Conservation (phyloP, 495 filamentous ascomycete genomes). For the Aspergillus asperescens region DNA sequence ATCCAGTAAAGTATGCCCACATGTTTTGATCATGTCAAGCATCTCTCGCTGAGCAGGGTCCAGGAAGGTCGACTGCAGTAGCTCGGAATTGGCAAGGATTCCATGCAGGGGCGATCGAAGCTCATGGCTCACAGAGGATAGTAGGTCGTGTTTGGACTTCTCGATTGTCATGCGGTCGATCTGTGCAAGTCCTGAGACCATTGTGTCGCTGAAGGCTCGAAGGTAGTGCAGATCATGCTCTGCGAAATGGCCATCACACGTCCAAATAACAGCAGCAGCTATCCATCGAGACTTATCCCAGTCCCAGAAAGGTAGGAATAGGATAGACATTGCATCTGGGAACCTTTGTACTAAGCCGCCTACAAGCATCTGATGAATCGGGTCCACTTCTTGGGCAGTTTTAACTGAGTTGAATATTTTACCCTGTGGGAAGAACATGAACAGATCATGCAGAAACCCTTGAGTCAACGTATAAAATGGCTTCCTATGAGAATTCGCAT, state of each 20-base stretch:
- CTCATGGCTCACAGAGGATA: constrained; percentile 70
- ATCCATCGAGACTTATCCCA: constrained; percentile 58
- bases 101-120: constrained; percentile 68
- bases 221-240: constrained; percentile 50
- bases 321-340: constrained; percentile 49
- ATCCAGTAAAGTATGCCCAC: constrained; percentile 58
- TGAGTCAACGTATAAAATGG: constrained; percentile 10
- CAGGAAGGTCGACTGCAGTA: constrained; percentile 53
- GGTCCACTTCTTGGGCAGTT: not conserved
- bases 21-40: constrained; percentile 57
- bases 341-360: constrained; percentile 23
- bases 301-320: constrained; percentile 60
- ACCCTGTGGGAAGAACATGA: constrained; percentile 27
- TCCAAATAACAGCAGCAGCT: constrained; percentile 56
- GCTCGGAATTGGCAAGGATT: constrained; percentile 59
- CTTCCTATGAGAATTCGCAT: not conserved
- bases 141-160: constrained; percentile 61
- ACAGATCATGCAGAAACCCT: constrained; percentile 23
- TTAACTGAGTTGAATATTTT: constrained; percentile 24
- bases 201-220: constrained; percentile 54
- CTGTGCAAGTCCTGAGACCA: constrained; percentile 56
- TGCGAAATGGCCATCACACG: constrained; percentile 36
- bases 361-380: constrained; percentile 5
- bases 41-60: constrained; percentile 51
- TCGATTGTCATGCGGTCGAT: constrained; percentile 46